Evolutionary conservation across 768 basidiomycete species (phyloP).

Genomic region (Hypsizygus marmoreus): DNA sequence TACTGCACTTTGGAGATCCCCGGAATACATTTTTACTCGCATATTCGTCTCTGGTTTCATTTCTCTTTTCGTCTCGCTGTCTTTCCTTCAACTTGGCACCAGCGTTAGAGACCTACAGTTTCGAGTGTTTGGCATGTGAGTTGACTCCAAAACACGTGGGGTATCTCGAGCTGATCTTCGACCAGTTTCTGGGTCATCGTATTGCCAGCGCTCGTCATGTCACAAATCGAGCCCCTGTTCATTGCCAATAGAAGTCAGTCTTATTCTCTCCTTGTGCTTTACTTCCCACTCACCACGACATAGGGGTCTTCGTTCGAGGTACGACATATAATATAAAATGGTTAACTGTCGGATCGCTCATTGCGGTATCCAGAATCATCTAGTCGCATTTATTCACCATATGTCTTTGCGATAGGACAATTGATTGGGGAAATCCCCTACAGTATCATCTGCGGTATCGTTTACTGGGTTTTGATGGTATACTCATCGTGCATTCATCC

Average conservation of each 20-base stretch:
- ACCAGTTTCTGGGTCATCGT: conserved; percentile 66
- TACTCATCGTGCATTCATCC: not conserved
- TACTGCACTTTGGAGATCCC: conserved; percentile 76
- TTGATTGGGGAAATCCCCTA: conserved; percentile 82
- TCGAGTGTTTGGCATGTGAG: conserved; percentile 77
- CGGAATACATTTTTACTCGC: conserved; percentile 84
- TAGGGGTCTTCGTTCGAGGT: conserved; percentile 43
- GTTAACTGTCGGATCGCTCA: not conserved
- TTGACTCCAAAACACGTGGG: too few species aligned
- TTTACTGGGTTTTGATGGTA: conserved; percentile 80
- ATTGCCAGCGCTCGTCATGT: conserved; percentile 74
- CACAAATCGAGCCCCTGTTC: conserved; percentile 83
- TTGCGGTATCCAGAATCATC: conserved; percentile 55
- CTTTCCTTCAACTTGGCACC: conserved; percentile 75
- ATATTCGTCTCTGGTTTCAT: conserved; percentile 75
- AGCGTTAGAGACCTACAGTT: conserved; percentile 72
- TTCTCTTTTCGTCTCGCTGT: conserved; percentile 72
- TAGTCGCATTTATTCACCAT: conserved; percentile 83
- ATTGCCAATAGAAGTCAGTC: conserved; percentile 75
- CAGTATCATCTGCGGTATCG: conserved; percentile 64
- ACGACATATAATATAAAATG: conserved; percentile 3
- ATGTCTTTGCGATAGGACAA: conserved; percentile 83
- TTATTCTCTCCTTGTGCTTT: too few species aligned
- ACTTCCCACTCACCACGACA: too few species aligned
- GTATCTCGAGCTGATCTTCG: not conserved